Base-by-base conservation (phyloP, 768 basidiomycete species). In the Floccularia luteovirens region DNA sequence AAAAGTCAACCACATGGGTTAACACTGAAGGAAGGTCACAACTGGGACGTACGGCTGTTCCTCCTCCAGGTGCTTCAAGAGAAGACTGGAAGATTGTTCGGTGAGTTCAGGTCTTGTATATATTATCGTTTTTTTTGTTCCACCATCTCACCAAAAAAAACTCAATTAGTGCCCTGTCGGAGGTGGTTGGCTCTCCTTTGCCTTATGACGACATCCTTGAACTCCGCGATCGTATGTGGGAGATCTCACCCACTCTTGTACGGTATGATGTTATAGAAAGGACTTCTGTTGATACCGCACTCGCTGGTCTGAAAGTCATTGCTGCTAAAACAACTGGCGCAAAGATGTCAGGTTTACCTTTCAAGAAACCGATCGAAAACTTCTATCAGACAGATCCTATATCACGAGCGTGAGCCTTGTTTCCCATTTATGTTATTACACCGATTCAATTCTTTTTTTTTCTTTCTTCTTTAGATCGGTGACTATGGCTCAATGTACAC, bases 31-130 rank as follows among this genome's bases (percentile, higher is more conserved):
- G 96, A 24, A 76, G 94, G 20, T 67, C 86, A 14, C 96, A 99
- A 62, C 64, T 93, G 10, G 90, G 90, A 16, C 74, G 96, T 32
- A 80, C 88, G 1, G 94, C 94, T 5, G 93, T 99, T 2, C 77
- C 84, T 2, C 86, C 92, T 17, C 96, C 96, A n/a, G 96, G 93
- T 31, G 89, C 91, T 1, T 78, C 90, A 2, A 69, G 96, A 28
- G 96, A 99, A 61, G 96, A 98, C 53, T 97, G 92, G 92, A 94
- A 96, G 70, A 86, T 97, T 53, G 74, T 97, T 48, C 82, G 90
- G 86, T 88, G 45, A 20, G 75, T 59, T 4, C 27, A 28, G 27
- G 19, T 31, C 20, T 19, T 34, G 43, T 36, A 22, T 31, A n/a
- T 10, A 24, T 25, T 19, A 33, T 25, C 21, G 20, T 19, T 16